Conservation (phyloP, 805 yeast genomes). For the Metschnikowia chrysomelidarum region DNA sequence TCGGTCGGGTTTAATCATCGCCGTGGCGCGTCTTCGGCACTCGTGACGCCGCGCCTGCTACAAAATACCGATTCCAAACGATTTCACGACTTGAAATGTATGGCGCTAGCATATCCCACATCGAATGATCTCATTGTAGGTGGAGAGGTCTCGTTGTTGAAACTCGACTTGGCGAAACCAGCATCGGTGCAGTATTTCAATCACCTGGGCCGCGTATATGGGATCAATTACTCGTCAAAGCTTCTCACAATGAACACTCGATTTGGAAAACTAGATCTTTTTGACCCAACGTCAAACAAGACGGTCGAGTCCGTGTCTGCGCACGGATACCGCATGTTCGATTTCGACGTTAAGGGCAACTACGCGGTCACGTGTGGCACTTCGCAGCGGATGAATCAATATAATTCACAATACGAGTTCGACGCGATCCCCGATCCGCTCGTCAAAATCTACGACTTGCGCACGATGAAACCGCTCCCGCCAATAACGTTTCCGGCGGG, state of each 20-base stretch:
- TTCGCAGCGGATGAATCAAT: slow-evolving; percentile 58
- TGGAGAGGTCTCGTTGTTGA: slow-evolving; percentile 24
- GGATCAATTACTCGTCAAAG: slow-evolving; percentile 46
- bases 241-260: slow-evolving; percentile 56
- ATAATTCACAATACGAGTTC: slow-evolving; percentile 17
- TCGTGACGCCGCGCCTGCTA: slow-evolving; percentile 13
- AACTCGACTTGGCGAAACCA: slow-evolving; percentile 36
- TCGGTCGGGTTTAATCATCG: slow-evolving; percentile 35
- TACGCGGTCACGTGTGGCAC: slow-evolving; percentile 80
- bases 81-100: slow-evolving; percentile 27
- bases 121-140: slow-evolving; percentile 32
- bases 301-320: slow-evolving; percentile 54
- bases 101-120: slow-evolving; percentile 32
- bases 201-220: slow-evolving; percentile 45
- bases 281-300: slow-evolving; percentile 52
- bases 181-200: slow-evolving; percentile 23
- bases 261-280: slow-evolving; percentile 60
- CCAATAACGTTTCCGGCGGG: slow-evolving; percentile 91
- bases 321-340: slow-evolving; percentile 61
- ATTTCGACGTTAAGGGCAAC: slow-evolving; percentile 62
- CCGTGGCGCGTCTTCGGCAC: slow-evolving; percentile 29
- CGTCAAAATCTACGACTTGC: slow-evolving; percentile 76
- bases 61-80: slow-evolving; percentile 9
- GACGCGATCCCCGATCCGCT: slow-evolving; percentile 63
- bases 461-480: slow-evolving; percentile 65